These are phyloP conservation scores for Cystobasidium onofrii DNA, from an alignment of 768 basidiomycete genomes.

Conservation along the genomic window DNA sequence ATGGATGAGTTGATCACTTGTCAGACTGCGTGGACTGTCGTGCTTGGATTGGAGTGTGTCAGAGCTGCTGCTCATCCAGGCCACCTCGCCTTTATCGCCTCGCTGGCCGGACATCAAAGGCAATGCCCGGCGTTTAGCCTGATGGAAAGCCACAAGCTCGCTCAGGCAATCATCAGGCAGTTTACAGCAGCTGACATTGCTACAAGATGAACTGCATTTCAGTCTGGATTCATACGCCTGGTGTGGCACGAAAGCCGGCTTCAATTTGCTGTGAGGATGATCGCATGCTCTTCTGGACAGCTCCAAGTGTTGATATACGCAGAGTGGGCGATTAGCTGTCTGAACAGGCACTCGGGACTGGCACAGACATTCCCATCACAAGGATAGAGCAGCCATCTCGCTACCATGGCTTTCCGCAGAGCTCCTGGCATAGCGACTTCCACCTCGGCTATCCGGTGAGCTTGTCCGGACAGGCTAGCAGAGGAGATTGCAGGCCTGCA, in stretches of 20 bases:
- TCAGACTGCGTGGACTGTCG: no score
- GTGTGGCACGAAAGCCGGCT: no score
- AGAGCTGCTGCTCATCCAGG: background rate
- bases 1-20: no score
- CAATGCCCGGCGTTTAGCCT: background rate
- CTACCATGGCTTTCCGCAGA: conserved; percentile 17
- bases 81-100: background rate
- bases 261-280: background rate
- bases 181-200: no score
- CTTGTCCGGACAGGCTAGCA: background rate
- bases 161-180: no score
- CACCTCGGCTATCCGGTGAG: conserved; percentile 24
- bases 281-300: background rate
- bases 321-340: no score
- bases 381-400: background rate
- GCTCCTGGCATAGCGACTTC: conserved; percentile 18
- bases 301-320: background rate
- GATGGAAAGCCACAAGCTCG: no score
- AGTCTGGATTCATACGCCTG: no score
- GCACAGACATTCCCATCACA: background rate
- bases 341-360: background rate
- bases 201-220: no score
- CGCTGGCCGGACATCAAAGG: background rate
- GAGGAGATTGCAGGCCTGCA: no score
- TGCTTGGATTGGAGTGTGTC: background rate